Conservation (phyloP, 1,284 basidiomycete species). For the Moesziomyces aphidis region DNA sequence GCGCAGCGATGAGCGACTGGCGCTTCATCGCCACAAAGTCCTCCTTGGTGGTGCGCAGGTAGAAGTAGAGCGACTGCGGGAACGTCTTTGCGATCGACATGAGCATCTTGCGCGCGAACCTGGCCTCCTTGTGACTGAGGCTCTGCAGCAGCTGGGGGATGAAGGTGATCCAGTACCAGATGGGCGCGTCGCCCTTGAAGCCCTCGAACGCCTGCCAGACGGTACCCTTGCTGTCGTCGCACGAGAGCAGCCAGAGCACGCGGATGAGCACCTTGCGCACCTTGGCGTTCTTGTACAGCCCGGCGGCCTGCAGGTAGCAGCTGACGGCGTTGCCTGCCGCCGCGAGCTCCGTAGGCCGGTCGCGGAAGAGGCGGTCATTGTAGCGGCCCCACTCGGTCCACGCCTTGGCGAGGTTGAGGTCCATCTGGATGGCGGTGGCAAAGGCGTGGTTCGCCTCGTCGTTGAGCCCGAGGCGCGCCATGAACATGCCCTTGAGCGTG, state of each 20-base stretch:
- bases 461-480: constrained; percentile 84
- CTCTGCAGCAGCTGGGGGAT: constrained; percentile 95
- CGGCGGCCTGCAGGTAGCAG: constrained; percentile 97
- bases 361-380: constrained; percentile 89
- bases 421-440: constrained; percentile 80
- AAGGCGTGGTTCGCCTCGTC: constrained; percentile 95
- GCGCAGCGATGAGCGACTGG: constrained; percentile 52
- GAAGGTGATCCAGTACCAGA: constrained; percentile 99
- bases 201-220: constrained; percentile 92
- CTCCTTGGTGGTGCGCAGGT: constrained; percentile 89
- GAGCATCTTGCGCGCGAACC: constrained; percentile 89
- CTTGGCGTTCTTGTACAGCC: constrained; percentile 94
- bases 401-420: constrained; percentile 92
- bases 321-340: constrained; percentile 89
- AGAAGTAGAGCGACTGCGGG: constrained; percentile 97
- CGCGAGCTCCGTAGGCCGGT: constrained; percentile 68
- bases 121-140: constrained; percentile 89
- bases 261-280: constrained; percentile 90
- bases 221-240: constrained; percentile 82
- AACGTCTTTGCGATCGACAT: constrained; percentile 90
- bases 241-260: constrained; percentile 94
- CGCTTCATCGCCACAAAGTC: constrained; percentile 74
- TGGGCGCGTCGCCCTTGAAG: constrained; percentile 95
- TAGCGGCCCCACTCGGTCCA: constrained; percentile 99
- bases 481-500: constrained; percentile 99